Evolutionary conservation across 2,329 filamentous ascomycete genomes (phyloP).

Genomic region (Chrysoporthe austroafricana): DNA sequence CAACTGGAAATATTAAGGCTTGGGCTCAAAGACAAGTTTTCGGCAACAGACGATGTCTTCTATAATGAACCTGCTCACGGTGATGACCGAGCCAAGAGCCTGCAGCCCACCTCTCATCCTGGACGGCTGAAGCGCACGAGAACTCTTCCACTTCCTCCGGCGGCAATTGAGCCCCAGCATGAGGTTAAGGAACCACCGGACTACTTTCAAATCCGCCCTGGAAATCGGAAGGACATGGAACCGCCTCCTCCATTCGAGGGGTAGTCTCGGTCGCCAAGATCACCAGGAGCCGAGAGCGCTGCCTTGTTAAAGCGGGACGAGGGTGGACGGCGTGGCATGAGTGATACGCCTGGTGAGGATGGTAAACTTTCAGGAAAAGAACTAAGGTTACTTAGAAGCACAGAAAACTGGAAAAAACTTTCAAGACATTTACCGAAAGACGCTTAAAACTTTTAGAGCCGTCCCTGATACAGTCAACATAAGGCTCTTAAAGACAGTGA

Average conservation of each 20-base stretch:
- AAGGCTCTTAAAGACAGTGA: no score
- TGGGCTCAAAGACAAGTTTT: conserved; percentile 46
- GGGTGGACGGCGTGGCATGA: conserved; percentile 20
- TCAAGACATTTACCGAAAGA: no score
- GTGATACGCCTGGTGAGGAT: conserved; percentile 45
- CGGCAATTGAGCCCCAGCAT: conserved; percentile 13
- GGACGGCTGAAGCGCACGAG: conserved; percentile 29
- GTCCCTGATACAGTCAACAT: no score
- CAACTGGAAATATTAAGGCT: conserved; percentile 46
- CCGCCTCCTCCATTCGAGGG: conserved; percentile 10
- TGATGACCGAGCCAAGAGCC: conserved; percentile 28
- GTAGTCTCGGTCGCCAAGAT: conserved; percentile 26
- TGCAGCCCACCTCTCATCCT: conserved; percentile 33
- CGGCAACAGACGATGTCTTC: conserved; percentile 38
- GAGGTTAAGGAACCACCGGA: conserved; percentile 30
- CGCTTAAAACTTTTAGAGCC: no score
- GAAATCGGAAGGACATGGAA: conserved; percentile 7
- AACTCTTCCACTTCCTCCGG: conserved; percentile 30
- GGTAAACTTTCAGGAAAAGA: conserved; percentile 73
- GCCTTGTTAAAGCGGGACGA: conserved; percentile 3
- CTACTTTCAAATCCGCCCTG: conserved; percentile 32
- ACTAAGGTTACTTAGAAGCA: no score
- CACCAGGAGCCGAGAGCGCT: conserved; percentile 17
- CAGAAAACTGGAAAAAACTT: no score
- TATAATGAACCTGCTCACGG: conserved; percentile 30